Evolutionary conservation across 2,329 filamentous ascomycete species (phyloP), one percentile per base, ranked within the genome.

Genomic region (Ophiosphaerella narmari): DNA sequence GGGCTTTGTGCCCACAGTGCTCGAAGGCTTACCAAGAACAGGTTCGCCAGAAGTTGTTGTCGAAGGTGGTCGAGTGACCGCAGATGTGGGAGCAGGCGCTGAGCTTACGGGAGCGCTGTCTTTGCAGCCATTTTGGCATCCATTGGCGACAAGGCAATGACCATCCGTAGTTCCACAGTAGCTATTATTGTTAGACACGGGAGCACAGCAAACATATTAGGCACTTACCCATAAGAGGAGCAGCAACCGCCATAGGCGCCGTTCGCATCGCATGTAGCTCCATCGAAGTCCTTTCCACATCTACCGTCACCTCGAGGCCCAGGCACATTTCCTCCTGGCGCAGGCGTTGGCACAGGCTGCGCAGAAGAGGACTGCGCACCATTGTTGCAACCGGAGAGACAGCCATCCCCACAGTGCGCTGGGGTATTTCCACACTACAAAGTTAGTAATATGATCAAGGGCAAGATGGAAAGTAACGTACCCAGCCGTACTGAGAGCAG

Each of bases 401-500:
- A 74, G 9, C 72, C 72, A 23, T 60, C 63, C 33, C 65, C 74
- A 54, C 73, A 75, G 53, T 75, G 71, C 24, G 64, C 72, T n/a
- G 68, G 42, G 33, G 72, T 74, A 50, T 71, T 71, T 57, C 77
- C 78, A 52, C 78, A 80, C 73, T 72, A 43, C 18, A 18, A 32
- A 2, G 34, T 9, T 14, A 26, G 29, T 21, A 21, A 8, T 31
- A 6, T 1, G 13, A 9, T 8, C 9, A 8, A 8, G 7, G 2
- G 39, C 24, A 31, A 9, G n/a, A 14, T 24, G 14, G 7, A 29
- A 16, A 9, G 8, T 13, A 29, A 53, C 57, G 14, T 60, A 66
- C 57, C 68, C 72, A 74, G 40, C 71, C 70, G 50, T 75, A 73
- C 56, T 67, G 61, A 37, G 75, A 77, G 62, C 78, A 80, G 57